phyloP scores from a whole-genome alignment of 1,139 yeast species.

The Magnusiomyces ingens region DNA sequence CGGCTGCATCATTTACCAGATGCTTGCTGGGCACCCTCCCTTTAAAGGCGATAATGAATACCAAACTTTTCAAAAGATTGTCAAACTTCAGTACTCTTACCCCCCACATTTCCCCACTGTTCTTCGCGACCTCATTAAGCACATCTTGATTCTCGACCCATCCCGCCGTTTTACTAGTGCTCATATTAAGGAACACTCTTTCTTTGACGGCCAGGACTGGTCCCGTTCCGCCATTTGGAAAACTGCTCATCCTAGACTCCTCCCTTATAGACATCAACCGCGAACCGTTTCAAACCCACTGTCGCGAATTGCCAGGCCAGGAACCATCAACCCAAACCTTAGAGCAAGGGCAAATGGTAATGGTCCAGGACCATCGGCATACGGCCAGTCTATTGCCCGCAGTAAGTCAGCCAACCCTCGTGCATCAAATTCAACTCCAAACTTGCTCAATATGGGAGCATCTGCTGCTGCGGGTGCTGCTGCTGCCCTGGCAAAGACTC shows the following conservation, averaged over 20 bases:
- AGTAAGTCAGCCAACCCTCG: conserved; percentile 11
- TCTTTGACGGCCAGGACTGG: conserved; percentile 67
- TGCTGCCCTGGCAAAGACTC: conserved; percentile 27
- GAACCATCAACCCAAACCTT: conserved; percentile 14
- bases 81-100: conserved; percentile 73
- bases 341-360: neutral
- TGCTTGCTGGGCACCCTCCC: conserved; percentile 93
- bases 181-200: conserved; percentile 65
- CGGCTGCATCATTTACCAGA: conserved; percentile 88
- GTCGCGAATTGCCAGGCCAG: neutral
- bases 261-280: conserved; percentile 54
- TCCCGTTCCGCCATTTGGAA: conserved; percentile 64
- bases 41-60: conserved; percentile 95
- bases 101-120: conserved; percentile 72
- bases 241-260: conserved; percentile 62
- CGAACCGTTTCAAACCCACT: conserved; percentile 19
- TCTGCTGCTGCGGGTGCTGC: conserved; percentile 33
- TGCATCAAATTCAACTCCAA: conserved; percentile 30
- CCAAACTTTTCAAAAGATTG: conserved; percentile 87
- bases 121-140: conserved; percentile 63
- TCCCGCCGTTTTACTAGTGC: conserved; percentile 54
- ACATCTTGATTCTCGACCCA: conserved; percentile 60
- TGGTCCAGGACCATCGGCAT: conserved; percentile 1
- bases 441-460: conserved; percentile 26
- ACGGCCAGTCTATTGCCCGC: neutral